These are phyloP conservation scores for Penicillium griseofulvum DNA, from an alignment of 2,329 filamentous ascomycete genomes.

Conservation along the genomic window DNA sequence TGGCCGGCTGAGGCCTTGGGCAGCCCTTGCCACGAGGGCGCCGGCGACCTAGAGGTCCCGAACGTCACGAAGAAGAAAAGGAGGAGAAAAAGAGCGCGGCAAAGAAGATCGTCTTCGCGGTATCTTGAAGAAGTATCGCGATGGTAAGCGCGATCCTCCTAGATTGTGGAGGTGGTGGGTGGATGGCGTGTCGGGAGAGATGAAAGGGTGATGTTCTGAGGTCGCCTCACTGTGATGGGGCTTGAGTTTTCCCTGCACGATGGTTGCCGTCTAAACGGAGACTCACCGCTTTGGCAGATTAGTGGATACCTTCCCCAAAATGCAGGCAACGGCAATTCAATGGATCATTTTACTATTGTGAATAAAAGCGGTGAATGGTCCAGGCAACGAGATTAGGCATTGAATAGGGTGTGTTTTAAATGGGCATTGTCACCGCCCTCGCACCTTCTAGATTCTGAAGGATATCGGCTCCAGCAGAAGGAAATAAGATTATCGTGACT, in stretches of 20 bases:
- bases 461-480: constrained; percentile 7
- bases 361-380: background rate
- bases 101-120: constrained; percentile 25
- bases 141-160: constrained; percentile 44
- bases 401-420: background rate
- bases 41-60: constrained; percentile 40
- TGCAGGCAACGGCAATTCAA: background rate
- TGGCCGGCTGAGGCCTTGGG: constrained; percentile 46
- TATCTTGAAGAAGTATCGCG: constrained; percentile 39
- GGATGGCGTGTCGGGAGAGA: constrained; percentile 36
- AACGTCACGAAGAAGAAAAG: constrained; percentile 35
- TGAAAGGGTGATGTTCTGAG: constrained; percentile 44
- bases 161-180: constrained; percentile 27
- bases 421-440: constrained; percentile 11
- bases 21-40: constrained; percentile 51
- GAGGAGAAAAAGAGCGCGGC: constrained; percentile 29
- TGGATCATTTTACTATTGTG: background rate
- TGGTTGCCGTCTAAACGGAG: constrained; percentile 20
- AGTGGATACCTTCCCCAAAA: constrained; percentile 8
- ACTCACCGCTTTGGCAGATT: constrained; percentile 23
- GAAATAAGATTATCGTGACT: background rate
- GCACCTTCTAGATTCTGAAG: constrained; percentile 1
- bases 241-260: constrained; percentile 39
- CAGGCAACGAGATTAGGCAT: constrained; percentile 3
- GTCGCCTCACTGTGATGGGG: constrained; percentile 42